Evolutionary conservation across 306 rosid species (phyloP), one percentile per base, ranked within the genome.

Genomic region (Dalbergia cochinchinensis): DNA sequence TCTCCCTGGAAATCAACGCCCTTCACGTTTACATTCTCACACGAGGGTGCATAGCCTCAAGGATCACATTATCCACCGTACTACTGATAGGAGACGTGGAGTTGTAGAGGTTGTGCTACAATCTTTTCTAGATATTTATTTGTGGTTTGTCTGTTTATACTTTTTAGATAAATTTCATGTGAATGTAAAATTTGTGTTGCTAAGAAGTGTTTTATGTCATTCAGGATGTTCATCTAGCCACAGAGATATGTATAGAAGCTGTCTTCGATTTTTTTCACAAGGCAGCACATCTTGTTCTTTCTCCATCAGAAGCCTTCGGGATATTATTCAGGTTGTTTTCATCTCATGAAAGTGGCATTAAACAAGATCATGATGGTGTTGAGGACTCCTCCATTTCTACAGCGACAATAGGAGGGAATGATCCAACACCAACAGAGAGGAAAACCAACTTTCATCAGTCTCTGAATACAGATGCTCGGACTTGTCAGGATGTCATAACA

Each of bases 401-500:
- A 55, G 79, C 90, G 71, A 80, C 86, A 3, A 85, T 79, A 22
- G 95, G 92, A 53, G 95, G 86, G 37, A 84, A 80, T 78, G 94
- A 80, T 83, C 86, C 90, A 35, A 69, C 57, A 69, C 88, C 84
- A 59, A 68, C 73, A 5, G 87, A 86, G 84, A 84, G 83, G 83
- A 88, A 50, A 59, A 42, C 78, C 37, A 65, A 87, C 22, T 91
- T 50, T 5, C 57, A 88, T 35, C 88, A 88, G 73, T 80, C 98
- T 34, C 78, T 94, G 41, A 94, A 94, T 82, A 94, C 98, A 4
- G 98, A 94, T 82, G 90, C 97, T 13, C 86, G 98, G 64, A 94
- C 98, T 33, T 94, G 98, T 79, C 94, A 91, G 83, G 98, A 94
- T 90, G 98, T 94, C 66, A 94, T 94, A 84, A 91, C 94, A 2